These are phyloP conservation scores for Helianthus tuberosus DNA, from an alignment of 129 eudicot species.

Conservation along the genomic window DNA sequence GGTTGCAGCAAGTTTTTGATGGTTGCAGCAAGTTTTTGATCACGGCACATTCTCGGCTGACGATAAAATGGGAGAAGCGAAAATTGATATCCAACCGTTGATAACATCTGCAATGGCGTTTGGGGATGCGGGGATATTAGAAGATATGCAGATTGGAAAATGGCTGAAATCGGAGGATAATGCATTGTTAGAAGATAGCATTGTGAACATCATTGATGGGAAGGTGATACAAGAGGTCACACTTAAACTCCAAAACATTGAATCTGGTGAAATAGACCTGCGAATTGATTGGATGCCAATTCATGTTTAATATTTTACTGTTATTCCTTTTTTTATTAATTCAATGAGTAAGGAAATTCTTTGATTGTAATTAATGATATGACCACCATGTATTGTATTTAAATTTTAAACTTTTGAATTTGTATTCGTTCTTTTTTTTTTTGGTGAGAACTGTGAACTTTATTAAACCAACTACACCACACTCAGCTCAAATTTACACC, in stretches of 20 bases:
- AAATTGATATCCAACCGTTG: conserved; percentile 84
- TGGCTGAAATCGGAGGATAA: conserved; percentile 85
- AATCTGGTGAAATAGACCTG: conserved; percentile 80
- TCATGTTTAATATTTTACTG: neutral
- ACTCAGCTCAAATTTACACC: too few relatives aligned
- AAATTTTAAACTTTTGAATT: neutral
- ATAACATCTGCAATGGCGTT: conserved; percentile 86
- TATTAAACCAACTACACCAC: too few relatives aligned
- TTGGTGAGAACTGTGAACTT: too few relatives aligned
- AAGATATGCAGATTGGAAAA: conserved; percentile 91
- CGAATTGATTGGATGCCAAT: conserved; percentile 82
- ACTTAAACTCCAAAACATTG: conserved; percentile 88
- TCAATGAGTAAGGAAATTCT: neutral
- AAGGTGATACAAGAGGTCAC: conserved; percentile 71
- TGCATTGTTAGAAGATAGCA: conserved; percentile 80
- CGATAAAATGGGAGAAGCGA: conserved; percentile 95
- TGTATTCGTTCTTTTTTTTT: neutral
- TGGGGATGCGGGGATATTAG: conserved; percentile 71
- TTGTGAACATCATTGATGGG: conserved; percentile 71
- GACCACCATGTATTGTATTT: neutral
- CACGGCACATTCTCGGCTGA: conserved; percentile 89
- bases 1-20: conserved; percentile 65
- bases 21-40: conserved; percentile 92
- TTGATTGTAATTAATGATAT: neutral
- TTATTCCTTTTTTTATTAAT: too few relatives aligned